Conservation (phyloP, 2,329 filamentous ascomycete species). For the Penicillium sp. region DNA sequence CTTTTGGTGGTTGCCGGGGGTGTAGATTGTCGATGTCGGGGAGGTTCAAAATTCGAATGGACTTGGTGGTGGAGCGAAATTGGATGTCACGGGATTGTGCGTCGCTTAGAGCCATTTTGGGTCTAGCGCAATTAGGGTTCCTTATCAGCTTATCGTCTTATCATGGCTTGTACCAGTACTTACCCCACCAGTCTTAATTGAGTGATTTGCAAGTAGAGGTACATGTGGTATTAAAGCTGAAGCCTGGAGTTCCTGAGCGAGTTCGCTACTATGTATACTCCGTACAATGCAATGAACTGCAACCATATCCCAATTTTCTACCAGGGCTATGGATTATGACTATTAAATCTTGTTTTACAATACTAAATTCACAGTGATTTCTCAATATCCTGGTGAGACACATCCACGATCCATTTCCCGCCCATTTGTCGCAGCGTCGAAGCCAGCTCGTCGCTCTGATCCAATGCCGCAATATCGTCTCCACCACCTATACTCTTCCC, state of each 20-base stretch:
- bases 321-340: neutral
- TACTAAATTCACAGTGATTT: slow-evolving; percentile 5
- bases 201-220: neutral
- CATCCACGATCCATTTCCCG: slow-evolving; percentile 59
- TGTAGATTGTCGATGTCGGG: slow-evolving; percentile 40
- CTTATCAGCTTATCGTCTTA: slow-evolving; percentile 22
- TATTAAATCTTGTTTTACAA: slow-evolving; percentile 2
- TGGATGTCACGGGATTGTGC: slow-evolving; percentile 42
- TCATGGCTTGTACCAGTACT: slow-evolving; percentile 11
- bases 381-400: slow-evolving; percentile 23
- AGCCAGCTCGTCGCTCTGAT: slow-evolving; percentile 64
- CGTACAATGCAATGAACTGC: neutral
- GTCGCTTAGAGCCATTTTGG: slow-evolving; percentile 42
- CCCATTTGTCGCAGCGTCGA: slow-evolving; percentile 71
- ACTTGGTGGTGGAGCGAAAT: slow-evolving; percentile 42
- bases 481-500: slow-evolving; percentile 86
- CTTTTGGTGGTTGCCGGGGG: slow-evolving; percentile 42
- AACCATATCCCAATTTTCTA: neutral
- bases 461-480: slow-evolving; percentile 76
- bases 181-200: neutral
- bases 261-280: slow-evolving; percentile 3
- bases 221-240: slow-evolving; percentile 1
- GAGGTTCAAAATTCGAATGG: slow-evolving; percentile 41
- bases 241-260: neutral
- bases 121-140: slow-evolving; percentile 41